Percentiles rank a stretch among this genome's conserved stretches.
Conservation (phyloP, 495 filamentous ascomycete species). For the Lasiosphaeris hirsuta region DNA sequence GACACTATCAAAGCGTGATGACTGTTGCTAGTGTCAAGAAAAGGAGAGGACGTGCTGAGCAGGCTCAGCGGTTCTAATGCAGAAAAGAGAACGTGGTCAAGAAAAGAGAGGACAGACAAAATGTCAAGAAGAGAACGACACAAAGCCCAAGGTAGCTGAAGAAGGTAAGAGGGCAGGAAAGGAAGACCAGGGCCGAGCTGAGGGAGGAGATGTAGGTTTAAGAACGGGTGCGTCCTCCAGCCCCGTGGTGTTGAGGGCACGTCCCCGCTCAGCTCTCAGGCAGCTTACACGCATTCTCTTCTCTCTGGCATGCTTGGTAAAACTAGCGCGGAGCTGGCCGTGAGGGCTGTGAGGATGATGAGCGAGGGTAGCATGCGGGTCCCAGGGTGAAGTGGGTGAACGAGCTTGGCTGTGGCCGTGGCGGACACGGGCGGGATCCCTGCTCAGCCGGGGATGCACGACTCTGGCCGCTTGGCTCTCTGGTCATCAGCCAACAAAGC, state of each 20-base stretch:
- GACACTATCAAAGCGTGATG: constrained; percentile 6
- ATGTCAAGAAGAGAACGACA: constrained; percentile 28
- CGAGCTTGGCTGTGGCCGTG: background rate
- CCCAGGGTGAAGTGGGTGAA: constrained; percentile 5
- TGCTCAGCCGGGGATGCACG: constrained; percentile 5
- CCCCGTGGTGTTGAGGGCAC: constrained; percentile 5
- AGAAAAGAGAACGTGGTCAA: constrained; percentile 13
- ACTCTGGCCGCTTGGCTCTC: background rate
- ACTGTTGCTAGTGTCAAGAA: constrained; percentile 1
- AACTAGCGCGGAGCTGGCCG: too few species aligned
- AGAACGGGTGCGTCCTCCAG: background rate
- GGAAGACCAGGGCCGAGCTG: constrained; percentile 7
- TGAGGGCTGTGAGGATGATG: background rate
- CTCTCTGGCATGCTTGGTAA: too few species aligned
- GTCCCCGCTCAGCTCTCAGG: too few species aligned
- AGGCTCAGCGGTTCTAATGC: constrained; percentile 24
- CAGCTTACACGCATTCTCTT: too few species aligned
- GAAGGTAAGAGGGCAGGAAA: constrained; percentile 15
- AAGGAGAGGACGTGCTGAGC: constrained; percentile 41
- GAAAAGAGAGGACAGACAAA: constrained; percentile 18
- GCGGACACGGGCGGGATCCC: background rate
- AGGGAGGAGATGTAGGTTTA: constrained; percentile 1
- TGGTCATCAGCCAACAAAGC: background rate
- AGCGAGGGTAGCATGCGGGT: background rate
- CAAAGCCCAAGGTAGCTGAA: constrained; percentile 23